Base-by-base conservation (phyloP, 2,329 filamentous ascomycete species). In the Waltergamsia citrina region DNA sequence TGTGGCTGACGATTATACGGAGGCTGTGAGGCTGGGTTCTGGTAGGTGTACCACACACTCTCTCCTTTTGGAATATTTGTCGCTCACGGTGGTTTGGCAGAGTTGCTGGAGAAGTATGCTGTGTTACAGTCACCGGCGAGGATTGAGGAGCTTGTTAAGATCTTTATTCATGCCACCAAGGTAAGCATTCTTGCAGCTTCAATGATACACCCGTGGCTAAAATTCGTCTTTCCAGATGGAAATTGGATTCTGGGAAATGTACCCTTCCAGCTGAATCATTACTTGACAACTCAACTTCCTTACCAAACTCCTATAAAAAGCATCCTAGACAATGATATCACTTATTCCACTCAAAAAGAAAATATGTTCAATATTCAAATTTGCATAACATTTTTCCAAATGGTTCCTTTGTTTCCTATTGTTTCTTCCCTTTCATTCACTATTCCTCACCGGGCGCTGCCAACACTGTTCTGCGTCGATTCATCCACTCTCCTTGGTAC, bases 91-190 rank as follows among this genome's bases (percentile, higher is more conserved):
- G 28, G 4, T 1, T 34, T 23, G n/a, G n/a, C 18, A 83, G 83
- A 74, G 40, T 58, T 93, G 20, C 67, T 95, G 7, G 90, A 95
- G 56, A 72, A 74, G 44, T 71, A 87, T 49, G 78, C 83, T 12
- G 61, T 70, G n/a, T 61, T 76, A 32, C 82, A 90, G 44, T 88
- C 85, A 3, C 77, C 81, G 0, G 66, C 65, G 24, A 69, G 86
- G 28, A 73, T 95, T 38, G 86, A 94, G 46, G 82, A 94, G 51
- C 61, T 96, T 32, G 76, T 90, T 29, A 68, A 74, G 43, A 85
- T 95, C 33, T 95, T 95, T 50, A 75, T 87, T 30, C 81, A 87
- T 45, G 85, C 82, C n/a, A 93, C 86, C 12, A 83, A 80, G 65
- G 83, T 85, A 54, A 58, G 70, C 14, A 14, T 7, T 12, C 25